A percentile compares a stretch with the other conserved stretches of the same genome.
phyloP scores from a whole-genome alignment of 176 grass and related monocot species.

The Oryza meridionalis region DNA sequence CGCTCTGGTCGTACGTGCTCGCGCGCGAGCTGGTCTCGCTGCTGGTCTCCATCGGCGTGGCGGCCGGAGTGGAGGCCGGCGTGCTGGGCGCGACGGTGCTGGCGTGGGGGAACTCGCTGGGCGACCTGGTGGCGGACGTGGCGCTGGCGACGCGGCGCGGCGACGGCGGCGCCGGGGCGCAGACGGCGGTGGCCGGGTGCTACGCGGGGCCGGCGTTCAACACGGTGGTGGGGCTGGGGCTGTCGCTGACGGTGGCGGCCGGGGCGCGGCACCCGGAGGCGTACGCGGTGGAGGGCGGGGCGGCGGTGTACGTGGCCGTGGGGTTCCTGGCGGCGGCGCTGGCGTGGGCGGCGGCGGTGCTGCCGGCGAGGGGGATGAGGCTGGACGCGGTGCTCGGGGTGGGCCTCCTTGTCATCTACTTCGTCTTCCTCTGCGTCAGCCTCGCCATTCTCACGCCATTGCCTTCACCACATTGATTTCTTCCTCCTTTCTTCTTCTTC shows the following conservation, averaged over 20 bases:
- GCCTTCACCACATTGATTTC: neutral
- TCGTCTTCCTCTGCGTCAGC: slow-evolving; percentile 55
- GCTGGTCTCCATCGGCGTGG: slow-evolving; percentile 52
- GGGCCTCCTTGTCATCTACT: slow-evolving; percentile 62
- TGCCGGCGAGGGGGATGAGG: slow-evolving; percentile 66
- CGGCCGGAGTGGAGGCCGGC: slow-evolving; percentile 48
- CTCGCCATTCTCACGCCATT: neutral
- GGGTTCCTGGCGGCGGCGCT: slow-evolving; percentile 60
- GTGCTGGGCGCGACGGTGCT: slow-evolving; percentile 73
- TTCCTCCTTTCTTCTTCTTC: too few relatives aligned
- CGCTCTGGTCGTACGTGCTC: slow-evolving; percentile 73
- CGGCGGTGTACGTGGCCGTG: slow-evolving; percentile 53
- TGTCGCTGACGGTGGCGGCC: slow-evolving; percentile 57
- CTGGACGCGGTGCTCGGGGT: slow-evolving; percentile 58
- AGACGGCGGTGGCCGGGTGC: slow-evolving; percentile 69
- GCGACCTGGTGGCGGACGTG: slow-evolving; percentile 70
- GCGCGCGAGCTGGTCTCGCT: slow-evolving; percentile 68
- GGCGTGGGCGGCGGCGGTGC: slow-evolving; percentile 60
- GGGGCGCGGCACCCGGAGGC: slow-evolving; percentile 43
- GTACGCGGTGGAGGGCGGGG: slow-evolving; percentile 45
- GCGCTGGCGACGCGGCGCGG: slow-evolving; percentile 57
- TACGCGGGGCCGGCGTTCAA: slow-evolving; percentile 81
- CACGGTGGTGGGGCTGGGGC: slow-evolving; percentile 63
- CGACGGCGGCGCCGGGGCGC: slow-evolving; percentile 22
- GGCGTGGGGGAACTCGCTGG: slow-evolving; percentile 86